A percentile compares a stretch with the other conserved stretches of the same genome.
phyloP scores from a whole-genome alignment of 805 yeast species.

The Wickerhamomyces canadensis region DNA sequence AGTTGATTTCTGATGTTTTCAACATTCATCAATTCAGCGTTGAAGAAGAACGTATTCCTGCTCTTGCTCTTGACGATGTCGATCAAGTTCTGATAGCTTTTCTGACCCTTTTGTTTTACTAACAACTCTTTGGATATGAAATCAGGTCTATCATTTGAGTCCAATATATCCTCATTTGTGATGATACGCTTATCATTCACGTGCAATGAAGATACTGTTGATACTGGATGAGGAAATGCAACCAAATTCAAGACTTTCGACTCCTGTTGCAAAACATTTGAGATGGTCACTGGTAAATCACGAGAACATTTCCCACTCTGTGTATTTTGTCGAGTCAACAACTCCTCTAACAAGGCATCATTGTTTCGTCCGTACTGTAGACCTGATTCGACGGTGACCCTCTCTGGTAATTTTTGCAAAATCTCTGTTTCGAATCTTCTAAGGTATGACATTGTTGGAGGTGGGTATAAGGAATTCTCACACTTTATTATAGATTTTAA shows the following conservation, averaged over 20 bases:
- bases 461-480: conserved; percentile 9
- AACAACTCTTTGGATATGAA: not conserved
- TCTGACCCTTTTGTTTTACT: not conserved
- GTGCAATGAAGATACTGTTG: conserved; percentile 9
- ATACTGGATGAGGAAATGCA: conserved; percentile 16
- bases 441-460: conserved; percentile 11
- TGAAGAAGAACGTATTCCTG: conserved; percentile 1
- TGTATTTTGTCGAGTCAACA: conserved; percentile 1
- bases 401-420: conserved; percentile 5
- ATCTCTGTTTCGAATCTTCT: conserved; percentile 8
- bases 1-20: not conserved
- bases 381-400: conserved; percentile 5
- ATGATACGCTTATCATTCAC: conserved; percentile 8
- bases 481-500: conserved; percentile 8
- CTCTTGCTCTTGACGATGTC: not conserved
- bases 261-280: conserved; percentile 2
- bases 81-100: not conserved
- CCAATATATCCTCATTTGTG: conserved; percentile 3
- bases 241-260: conserved; percentile 9
- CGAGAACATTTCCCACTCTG: not conserved
- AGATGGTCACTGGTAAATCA: conserved; percentile 3
- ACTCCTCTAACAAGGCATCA: conserved; percentile 4
- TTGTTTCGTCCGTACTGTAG: conserved; percentile 1
- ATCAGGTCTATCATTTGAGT: conserved; percentile 1
- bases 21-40: not conserved